Percentiles rank a stretch among this genome's conserved stretches.
Evolutionary conservation across 345 rosid genomes (phyloP).

Genomic region (Salix brachista): DNA sequence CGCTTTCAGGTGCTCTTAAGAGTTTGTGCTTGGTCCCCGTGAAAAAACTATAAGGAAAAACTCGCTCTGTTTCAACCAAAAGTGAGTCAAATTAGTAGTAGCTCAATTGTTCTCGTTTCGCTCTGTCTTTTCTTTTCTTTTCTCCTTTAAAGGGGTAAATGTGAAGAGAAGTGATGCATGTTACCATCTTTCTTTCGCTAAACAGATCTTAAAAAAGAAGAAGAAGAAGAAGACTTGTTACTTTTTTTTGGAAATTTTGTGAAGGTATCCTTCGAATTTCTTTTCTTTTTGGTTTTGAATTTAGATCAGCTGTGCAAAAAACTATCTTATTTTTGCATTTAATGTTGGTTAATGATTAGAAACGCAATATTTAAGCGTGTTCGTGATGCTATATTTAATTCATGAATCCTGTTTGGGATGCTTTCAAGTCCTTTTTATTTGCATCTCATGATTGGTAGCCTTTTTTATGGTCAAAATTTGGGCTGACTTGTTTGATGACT

Average conservation of each 20-base stretch:
- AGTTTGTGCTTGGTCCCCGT: slow-evolving; percentile 28
- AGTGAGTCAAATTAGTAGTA: neutral
- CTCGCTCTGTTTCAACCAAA: neutral
- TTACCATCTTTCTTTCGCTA: neutral
- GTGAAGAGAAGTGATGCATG: neutral
- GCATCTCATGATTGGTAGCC: neutral
- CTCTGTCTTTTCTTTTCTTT: neutral
- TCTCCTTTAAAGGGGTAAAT: neutral
- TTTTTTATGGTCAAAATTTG: neutral
- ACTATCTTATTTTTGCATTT: neutral
- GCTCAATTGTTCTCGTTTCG: neutral
- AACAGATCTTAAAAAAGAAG: neutral
- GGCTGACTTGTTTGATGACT: neutral
- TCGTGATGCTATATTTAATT: neutral
- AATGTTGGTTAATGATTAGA: neutral
- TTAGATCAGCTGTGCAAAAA: neutral
- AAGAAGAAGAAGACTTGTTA: neutral
- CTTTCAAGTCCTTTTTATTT: neutral
- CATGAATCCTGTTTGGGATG: neutral
- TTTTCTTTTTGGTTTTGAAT: neutral
- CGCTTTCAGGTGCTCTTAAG: slow-evolving; percentile 26
- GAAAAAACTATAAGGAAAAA: slow-evolving; percentile 1
- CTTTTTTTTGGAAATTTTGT: neutral
- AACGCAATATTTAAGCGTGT: neutral
- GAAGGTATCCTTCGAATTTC: neutral